phyloP scores from a whole-genome alignment of 2,329 filamentous ascomycete species.

The Penicillium occitanis region DNA sequence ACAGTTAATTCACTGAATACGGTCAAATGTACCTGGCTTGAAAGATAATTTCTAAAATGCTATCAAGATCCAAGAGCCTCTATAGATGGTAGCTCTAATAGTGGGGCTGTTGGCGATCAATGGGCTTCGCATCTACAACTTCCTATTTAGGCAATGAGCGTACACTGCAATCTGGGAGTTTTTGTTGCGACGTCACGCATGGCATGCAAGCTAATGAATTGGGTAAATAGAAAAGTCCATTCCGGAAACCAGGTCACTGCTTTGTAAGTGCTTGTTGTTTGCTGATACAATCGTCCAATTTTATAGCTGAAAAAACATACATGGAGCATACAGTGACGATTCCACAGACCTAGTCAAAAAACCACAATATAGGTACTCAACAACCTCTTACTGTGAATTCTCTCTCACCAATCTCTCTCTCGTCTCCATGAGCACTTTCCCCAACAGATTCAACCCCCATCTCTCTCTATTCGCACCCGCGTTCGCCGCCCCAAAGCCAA shows the following conservation, averaged over 20 bases:
- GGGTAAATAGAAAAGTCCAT: too few relatives aligned
- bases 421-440: constrained; percentile 36
- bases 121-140: neutral
- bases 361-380: neutral
- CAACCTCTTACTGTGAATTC: neutral
- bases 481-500: constrained; percentile 34
- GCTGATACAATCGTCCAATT: too few relatives aligned
- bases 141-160: neutral
- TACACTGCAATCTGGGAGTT: neutral
- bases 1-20: neutral
- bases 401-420: constrained; percentile 29
- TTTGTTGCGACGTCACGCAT: neutral
- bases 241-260: too few relatives aligned
- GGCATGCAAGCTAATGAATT: too few relatives aligned
- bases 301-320: too few relatives aligned
- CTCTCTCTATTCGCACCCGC: constrained; percentile 29
- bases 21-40: neutral
- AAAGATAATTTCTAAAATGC: neutral
- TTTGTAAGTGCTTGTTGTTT: too few relatives aligned
- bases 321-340: neutral
- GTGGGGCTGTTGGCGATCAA: neutral
- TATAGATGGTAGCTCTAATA: neutral
- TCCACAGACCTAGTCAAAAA: neutral
- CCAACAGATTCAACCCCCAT: constrained; percentile 37
- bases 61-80: neutral